Base-by-base conservation (phyloP, 2,329 filamentous ascomycete species). In the Diaporthe amygdali region DNA sequence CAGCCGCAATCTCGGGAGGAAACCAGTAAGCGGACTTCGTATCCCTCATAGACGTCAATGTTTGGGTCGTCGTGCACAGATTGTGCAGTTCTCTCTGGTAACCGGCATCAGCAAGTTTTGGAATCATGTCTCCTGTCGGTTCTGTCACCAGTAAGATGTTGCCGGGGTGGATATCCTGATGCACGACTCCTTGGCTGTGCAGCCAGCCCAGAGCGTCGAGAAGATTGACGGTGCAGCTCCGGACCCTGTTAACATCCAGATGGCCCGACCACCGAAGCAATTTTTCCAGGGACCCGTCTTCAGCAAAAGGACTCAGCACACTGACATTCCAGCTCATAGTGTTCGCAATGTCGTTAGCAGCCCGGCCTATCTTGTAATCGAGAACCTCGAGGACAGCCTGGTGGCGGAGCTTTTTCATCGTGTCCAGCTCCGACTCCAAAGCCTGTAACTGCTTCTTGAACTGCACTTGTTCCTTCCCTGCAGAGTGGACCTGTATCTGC, bases 171-270 rank as follows among this genome's bases (percentile, higher is more conserved):
- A 98, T 91, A 77, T 93, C 91, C 78, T 94, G 93, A 81, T 98
- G 96, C 30, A 94, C 86, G 70, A 98, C 87, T 25, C 94, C 94
- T 78, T 93, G 92, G 74, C 92, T 92, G 81, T 98, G 96, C 66
- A 97, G 90, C 79, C 93, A 97, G 71, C 94, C 93, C 34, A 99
- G 84, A 0, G 92, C 96, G 82, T 98, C 94, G 32, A 99, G 88
- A 22, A 99, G 86, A 77, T 97, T 94, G 71, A 95, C 91, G n/a
- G 94, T 96, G 92, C 95, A 98, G 30, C 94, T 91, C 67, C 95
- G 92, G 54, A 95, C 91, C 78, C 92, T 95, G 74, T 90, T 89
- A 66, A 93, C 88, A 51, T 92, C 89, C 64, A 98, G 84, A 37
- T 89, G 89, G 5, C 93, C 94, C 51, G 94, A 90, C 72, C 96